Evolutionary conservation across 768 basidiomycete species (phyloP), one percentile per base, ranked within the genome.

Genomic region (Thelephora ganbajun): DNA sequence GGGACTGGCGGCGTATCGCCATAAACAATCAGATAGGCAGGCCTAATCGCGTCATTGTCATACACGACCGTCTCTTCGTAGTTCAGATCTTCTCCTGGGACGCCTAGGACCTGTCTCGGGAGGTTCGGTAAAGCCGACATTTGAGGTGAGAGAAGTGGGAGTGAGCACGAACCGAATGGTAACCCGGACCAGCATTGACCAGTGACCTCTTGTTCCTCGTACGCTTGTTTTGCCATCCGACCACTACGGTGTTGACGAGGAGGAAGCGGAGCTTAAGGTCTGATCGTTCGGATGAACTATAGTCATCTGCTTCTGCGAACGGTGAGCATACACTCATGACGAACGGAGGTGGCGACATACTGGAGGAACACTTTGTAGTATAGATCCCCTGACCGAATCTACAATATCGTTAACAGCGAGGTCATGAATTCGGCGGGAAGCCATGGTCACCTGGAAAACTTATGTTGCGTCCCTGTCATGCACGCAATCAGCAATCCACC

Each of bases 41-140:
- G 80, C 35, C 80, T 64, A 45, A 83, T 82, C 1, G 82, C 82
- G 49, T 83, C 77, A 59, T 83, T 80, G 37, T 66, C 63, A 54
- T 83, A 84, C 23, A 83, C 79, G 9, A 84, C 72, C 20, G 81
- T 60, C 54, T 84, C 82, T 54, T 84, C 82, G 43, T 83, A 77
- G 54, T 83, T 83, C 35, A 84, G 61, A 45, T 71, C 72, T 26
- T 74, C 78, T 11, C 80, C 80, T 49, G 71, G 72, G 63, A 83
- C 80, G 5, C 76, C 80, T 37, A 83, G 66, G 22, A 83, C 78
- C 80, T 82, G 20, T 16, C n/a, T 50, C 23, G 11, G 43, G 33
- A 47, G 13, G 43, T 49, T 48, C 9, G 33, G 12, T 13, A 33
- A 34, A 4, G 26, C 26, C 9, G 26, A 30, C 5, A 35, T 7